phyloP scores from a whole-genome alignment of 352 stramenopile species.

The Phytopythium sindhum region DNA sequence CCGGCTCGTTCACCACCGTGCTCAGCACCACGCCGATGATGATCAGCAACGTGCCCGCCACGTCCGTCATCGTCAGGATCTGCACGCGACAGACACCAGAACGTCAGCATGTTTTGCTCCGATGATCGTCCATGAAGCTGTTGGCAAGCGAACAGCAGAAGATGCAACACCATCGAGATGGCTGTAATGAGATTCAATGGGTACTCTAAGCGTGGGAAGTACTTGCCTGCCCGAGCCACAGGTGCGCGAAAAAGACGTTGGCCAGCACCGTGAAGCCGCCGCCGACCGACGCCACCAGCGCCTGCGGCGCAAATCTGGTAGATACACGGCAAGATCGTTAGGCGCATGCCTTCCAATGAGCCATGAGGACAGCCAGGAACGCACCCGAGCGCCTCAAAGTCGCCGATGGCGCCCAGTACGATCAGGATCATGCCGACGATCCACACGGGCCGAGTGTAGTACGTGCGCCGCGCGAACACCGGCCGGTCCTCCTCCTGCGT shows the following conservation, averaged over 20 bases:
- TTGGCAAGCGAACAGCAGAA: not conserved
- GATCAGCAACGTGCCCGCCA: slow-evolving; percentile 71
- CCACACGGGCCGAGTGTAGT: slow-evolving; percentile 84
- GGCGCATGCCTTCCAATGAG: too few relatives aligned
- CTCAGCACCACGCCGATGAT: slow-evolving; percentile 80
- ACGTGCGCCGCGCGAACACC: slow-evolving; percentile 57
- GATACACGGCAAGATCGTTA: not conserved
- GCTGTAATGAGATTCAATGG: too few relatives aligned
- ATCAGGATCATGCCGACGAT: slow-evolving; percentile 79
- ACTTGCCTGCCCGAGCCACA: slow-evolving; percentile 70
- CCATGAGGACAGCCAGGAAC: not conserved
- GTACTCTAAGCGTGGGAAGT: not conserved
- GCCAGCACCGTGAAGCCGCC: slow-evolving; percentile 84
- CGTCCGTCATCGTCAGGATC: slow-evolving; percentile 61
- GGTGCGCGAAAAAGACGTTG: slow-evolving; percentile 87
- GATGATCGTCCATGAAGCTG: not conserved
- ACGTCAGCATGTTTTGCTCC: not conserved
- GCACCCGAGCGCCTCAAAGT: slow-evolving; percentile 84
- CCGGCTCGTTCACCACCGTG: slow-evolving; percentile 77
- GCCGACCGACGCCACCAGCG: slow-evolving; percentile 81
- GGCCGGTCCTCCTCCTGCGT: slow-evolving; percentile 61
- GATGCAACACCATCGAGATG: not conserved
- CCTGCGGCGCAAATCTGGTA: slow-evolving; percentile 74
- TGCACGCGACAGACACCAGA: slow-evolving; percentile 8
- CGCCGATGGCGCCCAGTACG: slow-evolving; percentile 72